Evolutionary conservation across 305 asterid genomes (phyloP), one percentile per base, ranked within the genome.

Genomic region (Rubia tinctorum): DNA sequence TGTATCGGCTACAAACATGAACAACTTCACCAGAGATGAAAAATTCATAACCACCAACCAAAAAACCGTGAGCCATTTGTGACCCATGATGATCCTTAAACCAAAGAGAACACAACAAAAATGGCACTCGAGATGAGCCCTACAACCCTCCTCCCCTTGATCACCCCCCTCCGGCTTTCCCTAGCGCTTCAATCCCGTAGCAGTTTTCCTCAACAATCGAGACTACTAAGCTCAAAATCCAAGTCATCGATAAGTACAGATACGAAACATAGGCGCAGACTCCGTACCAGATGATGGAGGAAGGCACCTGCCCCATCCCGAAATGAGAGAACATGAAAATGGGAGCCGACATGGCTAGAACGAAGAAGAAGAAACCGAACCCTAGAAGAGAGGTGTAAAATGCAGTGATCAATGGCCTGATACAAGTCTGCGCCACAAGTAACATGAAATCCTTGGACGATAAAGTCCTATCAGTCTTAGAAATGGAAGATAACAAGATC

Each of bases 121-220:
- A 66, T 25, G 15, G 74, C 6, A 67, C 66, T 80, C 44, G 85
- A 75, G 80, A 86, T 65, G 73, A 82, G 77, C 15, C 90, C 90
- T n/a, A 73, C 73, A 37, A 43, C 6, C 78, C 62, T 67, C 73
- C 58, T 75, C 37, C 63, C 78, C 62, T 58, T 2, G n/a, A 75
- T 49, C 0, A 75, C 10, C 7, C 39, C 37, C 30, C 27, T 12
- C 40, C 68, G 0, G 73, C 78, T 68, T 68, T 75, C n/a, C 78
- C 78, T 17, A 75, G 13, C 1, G 78, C 73, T 49, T 68, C 73
- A 12, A 58, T 25, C 8, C 78, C 78, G 20, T 17, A 27, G 71
- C 62, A 56, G 37, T 68, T 30, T 61, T 68, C 69, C 30, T 75
- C 78, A 18, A 67, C 30, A 20, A 75, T 67, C 1, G 78, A 75